Conservation (phyloP, 148 eudicot genomes). For the Oxyria digyna region DNA sequence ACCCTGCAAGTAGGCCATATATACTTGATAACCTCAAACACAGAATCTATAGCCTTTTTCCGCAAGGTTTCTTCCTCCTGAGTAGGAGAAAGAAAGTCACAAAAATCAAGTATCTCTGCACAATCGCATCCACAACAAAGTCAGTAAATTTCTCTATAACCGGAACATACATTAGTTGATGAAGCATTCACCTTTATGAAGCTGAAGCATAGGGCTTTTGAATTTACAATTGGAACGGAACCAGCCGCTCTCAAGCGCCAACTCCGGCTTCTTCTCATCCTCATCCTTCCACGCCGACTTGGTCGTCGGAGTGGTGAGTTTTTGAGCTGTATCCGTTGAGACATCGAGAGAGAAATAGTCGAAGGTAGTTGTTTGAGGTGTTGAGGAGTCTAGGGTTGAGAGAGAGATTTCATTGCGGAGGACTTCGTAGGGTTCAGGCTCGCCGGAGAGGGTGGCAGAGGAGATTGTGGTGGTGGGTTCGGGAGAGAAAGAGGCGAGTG, state of each 20-base stretch:
- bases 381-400: conserved; percentile 9
- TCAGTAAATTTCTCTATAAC: not conserved
- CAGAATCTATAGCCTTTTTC: conserved; percentile 55
- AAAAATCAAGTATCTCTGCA: conserved; percentile 90
- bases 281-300: conserved; percentile 10
- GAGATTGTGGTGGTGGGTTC: conserved; percentile 10
- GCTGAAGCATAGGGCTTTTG: conserved; percentile 90
- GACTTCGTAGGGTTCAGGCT: conserved; percentile 37
- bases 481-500: conserved; percentile 25
- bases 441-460: conserved; percentile 18
- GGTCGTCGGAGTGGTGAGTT: conserved; percentile 5
- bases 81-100: conserved; percentile 90
- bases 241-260: conserved; percentile 71
- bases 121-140: not conserved
- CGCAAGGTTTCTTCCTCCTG: conserved; percentile 68
- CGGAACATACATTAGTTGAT: not conserved
- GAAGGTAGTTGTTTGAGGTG: conserved; percentile 22
- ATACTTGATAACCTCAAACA: conserved; percentile 63
- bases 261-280: conserved; percentile 18
- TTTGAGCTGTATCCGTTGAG: conserved; percentile 17
- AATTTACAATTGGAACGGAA: conserved; percentile 65
- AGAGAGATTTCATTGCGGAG: conserved; percentile 57
- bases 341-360: conserved; percentile 74
- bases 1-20: conserved; percentile 94
- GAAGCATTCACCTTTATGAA: conserved; percentile 78